These are phyloP conservation scores for Erucastrum elatum DNA, from an alignment of 345 rosid genomes.

Conservation along the genomic window DNA sequence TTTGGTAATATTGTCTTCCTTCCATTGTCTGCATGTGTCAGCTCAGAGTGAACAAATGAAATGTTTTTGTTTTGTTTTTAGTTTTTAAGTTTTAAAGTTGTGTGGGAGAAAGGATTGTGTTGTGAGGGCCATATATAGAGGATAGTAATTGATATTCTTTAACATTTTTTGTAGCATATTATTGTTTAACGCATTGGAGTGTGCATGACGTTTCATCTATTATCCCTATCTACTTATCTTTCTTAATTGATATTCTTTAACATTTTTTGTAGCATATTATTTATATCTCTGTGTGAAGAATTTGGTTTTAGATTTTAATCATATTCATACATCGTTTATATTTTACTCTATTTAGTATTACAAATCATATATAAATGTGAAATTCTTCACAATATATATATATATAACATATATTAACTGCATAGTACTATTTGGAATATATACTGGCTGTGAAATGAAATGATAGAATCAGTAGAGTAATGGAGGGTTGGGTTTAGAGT, in stretches of 20 bases:
- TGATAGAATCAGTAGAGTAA: conserved; percentile 1
- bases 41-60: neutral
- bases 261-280: neutral
- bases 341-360: neutral
- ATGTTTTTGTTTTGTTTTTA: neutral
- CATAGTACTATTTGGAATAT: neutral
- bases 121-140: conserved; percentile 25
- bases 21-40: conserved; percentile 44
- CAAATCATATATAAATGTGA: neutral
- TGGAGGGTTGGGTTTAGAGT: conserved; percentile 19
- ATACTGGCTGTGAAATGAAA: neutral
- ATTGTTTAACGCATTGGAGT: conserved; percentile 10
- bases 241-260: neutral
- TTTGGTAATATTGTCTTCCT: conserved; percentile 40
- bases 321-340: neutral
- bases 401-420: neutral
- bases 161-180: too few species aligned
- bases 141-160: neutral
- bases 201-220: conserved; percentile 13
- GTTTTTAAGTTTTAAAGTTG: neutral
- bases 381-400: neutral
- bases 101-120: conserved; percentile 1
- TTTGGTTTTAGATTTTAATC: neutral
- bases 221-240: too few species aligned
- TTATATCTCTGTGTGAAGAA: neutral